These are phyloP conservation scores for Fusarium devonianum DNA, from an alignment of 2,329 filamentous ascomycete species.

Conservation along the genomic window DNA sequence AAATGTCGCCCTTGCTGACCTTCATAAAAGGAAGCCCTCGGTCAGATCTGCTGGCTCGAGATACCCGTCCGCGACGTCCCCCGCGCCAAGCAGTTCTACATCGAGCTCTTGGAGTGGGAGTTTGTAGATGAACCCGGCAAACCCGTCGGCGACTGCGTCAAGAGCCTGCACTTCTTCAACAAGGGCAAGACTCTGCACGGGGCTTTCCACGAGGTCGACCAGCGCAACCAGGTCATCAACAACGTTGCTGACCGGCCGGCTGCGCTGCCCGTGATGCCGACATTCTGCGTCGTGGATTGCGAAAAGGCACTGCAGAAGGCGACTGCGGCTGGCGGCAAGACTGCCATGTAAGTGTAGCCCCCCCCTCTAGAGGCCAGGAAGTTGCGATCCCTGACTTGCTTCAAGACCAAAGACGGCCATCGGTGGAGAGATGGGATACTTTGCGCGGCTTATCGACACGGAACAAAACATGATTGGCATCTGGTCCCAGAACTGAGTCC, in stretches of 20 bases:
- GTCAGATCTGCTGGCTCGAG: constrained; percentile 51
- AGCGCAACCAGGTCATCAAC: constrained; percentile 41
- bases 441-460: constrained; percentile 48
- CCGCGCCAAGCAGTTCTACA: constrained; percentile 50
- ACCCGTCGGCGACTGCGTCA: constrained; percentile 34
- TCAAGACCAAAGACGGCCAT: constrained; percentile 48
- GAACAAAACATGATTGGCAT: constrained; percentile 50
- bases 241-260: constrained; percentile 35
- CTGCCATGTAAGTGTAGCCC: constrained; percentile 44
- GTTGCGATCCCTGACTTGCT: constrained; percentile 7
- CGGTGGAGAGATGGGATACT: constrained; percentile 45
- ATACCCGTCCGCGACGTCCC: constrained; percentile 47
- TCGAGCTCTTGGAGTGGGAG: constrained; percentile 47
- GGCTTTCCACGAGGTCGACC: constrained; percentile 46
- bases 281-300: constrained; percentile 46
- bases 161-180: constrained; percentile 47
- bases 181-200: constrained; percentile 46
- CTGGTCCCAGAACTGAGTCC: constrained; percentile 44
- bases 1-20: no score
- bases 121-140: constrained; percentile 32
- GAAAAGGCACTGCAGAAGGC: constrained; percentile 43
- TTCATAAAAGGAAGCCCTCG: constrained; percentile 33
- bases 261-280: constrained; percentile 44
- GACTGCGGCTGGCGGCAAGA: constrained; percentile 44
- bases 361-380: neutral